Base-by-base conservation (phyloP, 768 basidiomycete species). In the Tylopilus intermedius region DNA sequence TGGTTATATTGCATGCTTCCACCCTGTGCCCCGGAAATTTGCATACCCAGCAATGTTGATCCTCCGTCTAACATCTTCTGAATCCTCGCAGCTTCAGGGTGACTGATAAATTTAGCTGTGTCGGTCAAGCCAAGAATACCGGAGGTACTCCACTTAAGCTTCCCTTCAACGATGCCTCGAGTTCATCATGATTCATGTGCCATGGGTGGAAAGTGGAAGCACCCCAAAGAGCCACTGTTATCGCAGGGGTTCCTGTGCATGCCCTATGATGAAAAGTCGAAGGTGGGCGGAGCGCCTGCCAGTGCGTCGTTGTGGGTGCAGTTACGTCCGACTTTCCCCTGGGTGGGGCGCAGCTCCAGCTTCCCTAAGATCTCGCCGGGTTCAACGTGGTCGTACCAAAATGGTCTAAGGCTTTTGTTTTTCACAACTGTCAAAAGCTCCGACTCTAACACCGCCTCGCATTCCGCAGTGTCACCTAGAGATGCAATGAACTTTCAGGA, bases 11-110 rank as follows among this genome's bases (percentile, higher is more conserved):
- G 35, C 47, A 57, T 62, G 24, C 38, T 48, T 0, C 29, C 49
- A 50, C 59, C 55, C 51, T 65, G 56, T 62, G 43, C 59, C 56
- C 49, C 39, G 47, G 45, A 41, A 40, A 39, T 39, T 15, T 42
- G 42, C 32, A 53, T 49, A 26, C 43, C 24, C 47, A 21, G 54
- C 48, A 51, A 48, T 44, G 32, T 47, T 33, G 38, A 37, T 30
- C 30, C 45, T 33, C 33, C 26, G 22, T 41, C 44, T 49, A 54
- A 45, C 44, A 38, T 13, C 18, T 49, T 48, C 24, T 24, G 24
- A 24, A 24, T 24, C 52, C 45, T 53, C 22, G 45, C 32, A 51
- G 40, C 43, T 39, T 53, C 39, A 52, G 54, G 46, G 44, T 3
- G 3, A 37, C 32, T 15, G 26, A 33, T 42, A 45, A 33, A 45